phyloP scores from a whole-genome alignment of 108 stramenopile species.

The Chaetoceros muelleri region DNA sequence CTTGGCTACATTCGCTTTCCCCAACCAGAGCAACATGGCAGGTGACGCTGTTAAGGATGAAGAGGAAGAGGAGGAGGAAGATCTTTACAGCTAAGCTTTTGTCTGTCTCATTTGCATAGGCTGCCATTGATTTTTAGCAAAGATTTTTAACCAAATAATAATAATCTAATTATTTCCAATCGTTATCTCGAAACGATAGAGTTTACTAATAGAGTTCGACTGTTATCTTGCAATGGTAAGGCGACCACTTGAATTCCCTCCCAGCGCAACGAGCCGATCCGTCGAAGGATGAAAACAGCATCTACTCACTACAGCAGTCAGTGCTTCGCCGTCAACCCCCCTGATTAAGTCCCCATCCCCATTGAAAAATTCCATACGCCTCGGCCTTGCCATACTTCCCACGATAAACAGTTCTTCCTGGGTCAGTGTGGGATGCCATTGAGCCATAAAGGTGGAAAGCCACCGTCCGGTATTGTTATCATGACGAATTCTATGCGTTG shows the following conservation, averaged over 20 bases:
- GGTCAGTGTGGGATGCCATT: slow-evolving; percentile 48
- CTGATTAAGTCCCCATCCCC: slow-evolving; percentile 30
- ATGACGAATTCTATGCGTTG: slow-evolving; percentile 44
- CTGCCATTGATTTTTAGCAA: not conserved
- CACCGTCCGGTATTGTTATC: slow-evolving; percentile 79
- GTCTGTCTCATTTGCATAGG: too few species aligned
- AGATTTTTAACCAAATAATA: not conserved
- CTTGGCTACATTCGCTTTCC: slow-evolving; percentile 87
- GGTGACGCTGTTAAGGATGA: slow-evolving; percentile 44
- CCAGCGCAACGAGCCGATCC: slow-evolving; percentile 42
- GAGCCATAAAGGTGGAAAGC: slow-evolving; percentile 68
- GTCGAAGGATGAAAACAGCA: slow-evolving; percentile 74
- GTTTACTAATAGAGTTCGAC: not conserved
- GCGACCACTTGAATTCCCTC: slow-evolving; percentile 72
- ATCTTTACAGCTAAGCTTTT: slow-evolving; percentile 78
- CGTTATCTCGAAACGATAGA: not conserved
- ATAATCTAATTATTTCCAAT: not conserved
- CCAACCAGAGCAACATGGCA: slow-evolving; percentile 35
- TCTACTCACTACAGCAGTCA: slow-evolving; percentile 70
- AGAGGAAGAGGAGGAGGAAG: slow-evolving; percentile 85
- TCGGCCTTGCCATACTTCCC: slow-evolving; percentile 70
- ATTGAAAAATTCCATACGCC: slow-evolving; percentile 57
- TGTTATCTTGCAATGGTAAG: slow-evolving; percentile 50
- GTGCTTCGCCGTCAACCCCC: slow-evolving; percentile 42
- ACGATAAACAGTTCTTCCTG: slow-evolving; percentile 52